phyloP scores from a whole-genome alignment of 192 early-diverging fungal species.

The Linnemannia zychae region DNA sequence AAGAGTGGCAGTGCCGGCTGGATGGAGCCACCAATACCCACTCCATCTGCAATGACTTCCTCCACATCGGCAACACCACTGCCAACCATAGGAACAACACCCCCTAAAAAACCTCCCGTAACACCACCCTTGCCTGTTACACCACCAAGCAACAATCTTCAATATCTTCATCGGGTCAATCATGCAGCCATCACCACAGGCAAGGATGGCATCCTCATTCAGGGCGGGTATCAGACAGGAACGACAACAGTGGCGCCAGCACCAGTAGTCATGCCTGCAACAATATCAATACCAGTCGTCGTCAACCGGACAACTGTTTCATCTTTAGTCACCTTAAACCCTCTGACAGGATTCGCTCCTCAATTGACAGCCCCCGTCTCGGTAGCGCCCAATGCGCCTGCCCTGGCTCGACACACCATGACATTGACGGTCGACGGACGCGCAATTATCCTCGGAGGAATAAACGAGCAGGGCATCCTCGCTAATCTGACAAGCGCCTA shows the following conservation, averaged over 20 bases:
- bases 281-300: background rate
- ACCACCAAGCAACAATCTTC: background rate
- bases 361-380: slow-evolving; percentile 12
- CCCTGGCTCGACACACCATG: slow-evolving; percentile 41
- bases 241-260: background rate
- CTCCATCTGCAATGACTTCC: background rate
- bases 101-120: background rate
- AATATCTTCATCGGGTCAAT: slow-evolving; percentile 18
- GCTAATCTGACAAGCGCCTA: slow-evolving; percentile 29
- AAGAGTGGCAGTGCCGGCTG: background rate
- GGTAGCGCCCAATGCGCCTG: slow-evolving; percentile 18
- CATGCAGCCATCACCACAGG: slow-evolving; percentile 30
- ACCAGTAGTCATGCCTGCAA: background rate
- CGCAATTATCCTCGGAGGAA: slow-evolving; percentile 43
- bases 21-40: background rate
- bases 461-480: slow-evolving; percentile 2
- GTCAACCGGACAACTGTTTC: slow-evolving; percentile 18
- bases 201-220: slow-evolving; percentile 39
- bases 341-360: slow-evolving; percentile 3
- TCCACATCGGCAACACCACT: background rate
- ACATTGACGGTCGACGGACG: slow-evolving; percentile 26
- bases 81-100: background rate
- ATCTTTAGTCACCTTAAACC: slow-evolving; percentile 31
- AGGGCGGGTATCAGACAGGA: slow-evolving; percentile 26
- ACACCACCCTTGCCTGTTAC: background rate